These are phyloP conservation scores for Mycena alexandri DNA, from an alignment of 768 basidiomycete genomes.

Conservation along the genomic window DNA sequence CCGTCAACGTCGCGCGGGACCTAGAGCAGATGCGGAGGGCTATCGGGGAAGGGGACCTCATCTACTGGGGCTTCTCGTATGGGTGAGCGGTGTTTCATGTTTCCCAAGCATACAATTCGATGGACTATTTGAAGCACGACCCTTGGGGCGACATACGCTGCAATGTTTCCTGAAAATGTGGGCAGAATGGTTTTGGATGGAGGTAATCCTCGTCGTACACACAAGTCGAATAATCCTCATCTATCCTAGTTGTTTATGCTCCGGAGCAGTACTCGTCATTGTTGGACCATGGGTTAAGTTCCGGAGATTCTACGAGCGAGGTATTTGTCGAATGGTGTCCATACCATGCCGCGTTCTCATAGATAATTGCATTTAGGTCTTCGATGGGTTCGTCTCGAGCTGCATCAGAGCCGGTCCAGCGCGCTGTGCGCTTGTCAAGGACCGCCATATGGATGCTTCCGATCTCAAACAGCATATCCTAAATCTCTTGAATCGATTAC, in stretches of 20 bases:
- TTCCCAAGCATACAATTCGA: too few relatives aligned
- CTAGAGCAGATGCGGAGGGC: constrained; percentile 32
- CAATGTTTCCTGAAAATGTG: constrained; percentile 26
- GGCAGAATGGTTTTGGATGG: constrained; percentile 26
- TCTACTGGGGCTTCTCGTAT: constrained; percentile 33
- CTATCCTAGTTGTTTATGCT: constrained; percentile 16
- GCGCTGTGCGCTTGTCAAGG: constrained; percentile 18
- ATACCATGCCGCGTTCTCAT: neutral
- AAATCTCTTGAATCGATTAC: neutral
- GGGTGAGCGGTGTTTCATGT: constrained; percentile 3
- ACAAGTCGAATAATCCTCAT: neutral
- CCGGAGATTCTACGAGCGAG: constrained; percentile 22
- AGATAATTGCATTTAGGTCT: neutral
- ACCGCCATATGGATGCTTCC: neutral
- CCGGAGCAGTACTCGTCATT: constrained; percentile 29
- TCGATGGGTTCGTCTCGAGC: constrained; percentile 27
- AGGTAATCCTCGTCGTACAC: constrained; percentile 2
- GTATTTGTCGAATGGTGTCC: neutral
- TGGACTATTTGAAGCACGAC: constrained; percentile 11
- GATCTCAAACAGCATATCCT: constrained; percentile 11
- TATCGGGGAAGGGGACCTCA: constrained; percentile 14
- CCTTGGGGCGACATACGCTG: constrained; percentile 28
- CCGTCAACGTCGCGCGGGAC: constrained; percentile 25
- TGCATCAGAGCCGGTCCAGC: constrained; percentile 21
- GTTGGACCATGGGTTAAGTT: constrained; percentile 20